Base-by-base conservation (phyloP, 2,329 filamentous ascomycete genomes). In the Pseudogymnoascus sp. region DNA sequence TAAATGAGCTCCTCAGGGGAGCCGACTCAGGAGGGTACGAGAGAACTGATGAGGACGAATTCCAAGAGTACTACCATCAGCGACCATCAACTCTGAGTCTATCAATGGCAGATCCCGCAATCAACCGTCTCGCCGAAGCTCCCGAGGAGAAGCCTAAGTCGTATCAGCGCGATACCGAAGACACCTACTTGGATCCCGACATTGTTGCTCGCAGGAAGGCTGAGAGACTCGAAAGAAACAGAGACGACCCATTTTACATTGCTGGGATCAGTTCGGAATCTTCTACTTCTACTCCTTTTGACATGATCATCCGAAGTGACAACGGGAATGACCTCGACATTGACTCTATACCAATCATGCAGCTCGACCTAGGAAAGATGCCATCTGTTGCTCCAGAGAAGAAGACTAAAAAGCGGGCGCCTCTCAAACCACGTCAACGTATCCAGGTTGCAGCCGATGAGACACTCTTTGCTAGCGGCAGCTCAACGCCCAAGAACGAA, bases 181-280 rank as follows among this genome's bases (percentile, higher is more conserved):
- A 93, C 33, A 82, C 79, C 53, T 89, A 88, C 68, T 75, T 89
- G 1, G 89, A 93, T 65, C 80, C 87, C 1, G 88, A 91, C 69
- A 90, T 91, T 56, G 73, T 90, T 44, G 89, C 90, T 4, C 82
- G 86, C 66, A 84, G 90, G 66, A 90, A 87, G 69, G 85, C 87
- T 3, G 91, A 96, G 72, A 84, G 93, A 10, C 78, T 82, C 63
- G 92, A 96, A 72, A 85, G 91, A 63, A 91, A 96, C 74, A 89
- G 84, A 68, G 93, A 97, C 72, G 95, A 99, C 70, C 95, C 95
- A 0, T 99, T 96, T 74, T 99, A 99, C 72, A 97, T 99, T 71
- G 80, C 80, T 24, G 76, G 77, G 6, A 77, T 77, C 38, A 80
- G 79, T 26, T 78, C 76, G 44, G 76, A 77, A 0, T 85, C 84